These are phyloP conservation scores for Collybiopsis luxurians DNA, from an alignment of 768 basidiomycete species.

Conservation along the genomic window DNA sequence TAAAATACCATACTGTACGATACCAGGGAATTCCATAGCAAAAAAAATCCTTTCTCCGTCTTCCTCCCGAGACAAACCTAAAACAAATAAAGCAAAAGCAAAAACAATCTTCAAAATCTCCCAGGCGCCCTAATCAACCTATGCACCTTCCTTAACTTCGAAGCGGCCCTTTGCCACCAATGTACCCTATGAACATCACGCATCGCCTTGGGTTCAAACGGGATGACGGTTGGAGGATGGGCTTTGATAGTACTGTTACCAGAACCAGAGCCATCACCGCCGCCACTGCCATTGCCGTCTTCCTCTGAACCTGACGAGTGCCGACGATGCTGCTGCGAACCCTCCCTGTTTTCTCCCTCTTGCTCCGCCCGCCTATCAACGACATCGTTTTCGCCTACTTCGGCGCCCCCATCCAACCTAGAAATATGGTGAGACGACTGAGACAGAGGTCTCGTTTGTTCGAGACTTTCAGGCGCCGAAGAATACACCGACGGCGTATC, in stretches of 20 bases:
- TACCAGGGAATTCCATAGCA: neutral
- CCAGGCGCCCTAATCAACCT: neutral
- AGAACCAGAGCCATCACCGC: neutral
- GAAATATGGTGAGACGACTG: too few relatives aligned
- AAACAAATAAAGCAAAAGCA: too few relatives aligned
- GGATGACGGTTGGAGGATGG: neutral
- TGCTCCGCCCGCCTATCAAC: too few relatives aligned
- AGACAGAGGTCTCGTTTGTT: neutral
- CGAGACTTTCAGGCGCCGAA: conserved; percentile 2
- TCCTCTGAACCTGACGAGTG: neutral
- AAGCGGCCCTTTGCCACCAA: neutral
- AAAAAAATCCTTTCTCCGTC: too few relatives aligned
- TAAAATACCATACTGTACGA: too few relatives aligned
- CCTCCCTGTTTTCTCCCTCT: neutral
- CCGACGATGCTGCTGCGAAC: neutral
- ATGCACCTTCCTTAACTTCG: neutral
- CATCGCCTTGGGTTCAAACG: conserved; percentile 5
- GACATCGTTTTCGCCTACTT: neutral
- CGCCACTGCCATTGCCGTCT: too few relatives aligned
- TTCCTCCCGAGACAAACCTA: too few relatives aligned
- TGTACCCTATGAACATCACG: neutral
- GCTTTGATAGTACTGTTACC: neutral
- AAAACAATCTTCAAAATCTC: neutral
- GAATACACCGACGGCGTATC: conserved; percentile 9
- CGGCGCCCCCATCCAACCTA: neutral